phyloP scores from a whole-genome alignment of 208 protist species.

The Acanthamoeba quina region DNA sequence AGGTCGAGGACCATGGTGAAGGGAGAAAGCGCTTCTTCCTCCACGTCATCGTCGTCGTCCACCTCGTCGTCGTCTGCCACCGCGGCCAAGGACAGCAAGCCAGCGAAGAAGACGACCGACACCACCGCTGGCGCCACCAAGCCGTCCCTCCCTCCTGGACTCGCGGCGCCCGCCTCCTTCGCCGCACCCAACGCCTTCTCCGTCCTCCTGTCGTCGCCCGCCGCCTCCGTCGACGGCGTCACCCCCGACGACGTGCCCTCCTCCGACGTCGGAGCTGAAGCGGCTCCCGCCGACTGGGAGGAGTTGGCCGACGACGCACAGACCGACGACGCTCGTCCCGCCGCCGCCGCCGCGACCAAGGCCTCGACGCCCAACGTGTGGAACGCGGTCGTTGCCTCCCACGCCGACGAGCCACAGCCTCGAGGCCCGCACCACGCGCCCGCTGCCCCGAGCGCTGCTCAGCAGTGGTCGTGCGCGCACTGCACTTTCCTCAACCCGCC shows the following conservation, averaged over 20 bases:
- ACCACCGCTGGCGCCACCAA: neutral
- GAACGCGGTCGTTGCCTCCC: neutral
- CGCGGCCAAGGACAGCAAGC: neutral
- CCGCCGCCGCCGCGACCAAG: neutral
- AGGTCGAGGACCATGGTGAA: neutral
- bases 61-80: neutral
- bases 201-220: neutral
- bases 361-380: slow-evolving; percentile 12
- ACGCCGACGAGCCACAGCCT: neutral
- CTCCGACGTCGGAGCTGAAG: neutral
- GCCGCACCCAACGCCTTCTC: slow-evolving; percentile 23
- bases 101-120: neutral
- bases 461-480: slow-evolving; percentile 29
- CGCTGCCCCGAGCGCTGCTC: neutral
- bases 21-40: slow-evolving; percentile 71
- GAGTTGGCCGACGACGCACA: neutral
- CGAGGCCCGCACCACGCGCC: neutral
- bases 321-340: neutral
- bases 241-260: neutral
- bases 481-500: slow-evolving; percentile 62
- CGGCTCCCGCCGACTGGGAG: neutral
- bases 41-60: neutral
- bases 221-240: neutral
- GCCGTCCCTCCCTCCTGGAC: neutral
- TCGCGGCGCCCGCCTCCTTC: neutral